phyloP scores from a whole-genome alignment of 768 basidiomycete genomes.

The Naganishia vishniacii region DNA sequence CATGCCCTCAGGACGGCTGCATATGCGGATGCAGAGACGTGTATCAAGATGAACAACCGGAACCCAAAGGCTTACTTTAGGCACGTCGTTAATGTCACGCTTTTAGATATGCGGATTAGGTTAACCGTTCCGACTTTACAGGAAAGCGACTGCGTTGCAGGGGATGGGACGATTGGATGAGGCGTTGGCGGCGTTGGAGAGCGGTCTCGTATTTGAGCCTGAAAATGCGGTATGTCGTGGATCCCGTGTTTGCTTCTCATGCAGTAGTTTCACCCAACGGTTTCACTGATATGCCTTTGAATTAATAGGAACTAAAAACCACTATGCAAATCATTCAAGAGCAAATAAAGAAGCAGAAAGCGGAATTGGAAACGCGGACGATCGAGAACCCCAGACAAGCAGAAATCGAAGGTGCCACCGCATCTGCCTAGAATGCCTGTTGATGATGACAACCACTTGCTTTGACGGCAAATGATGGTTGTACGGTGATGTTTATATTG shows the following conservation, averaged over 20 bases:
- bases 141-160: constrained; percentile 76
- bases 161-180: constrained; percentile 65
- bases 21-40: constrained; percentile 72
- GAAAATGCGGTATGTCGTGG: constrained; percentile 55
- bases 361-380: not conserved
- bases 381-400: not conserved
- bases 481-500: no score
- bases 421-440: no score
- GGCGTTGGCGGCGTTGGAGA: constrained; percentile 70
- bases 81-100: not conserved
- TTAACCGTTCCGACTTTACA: constrained; percentile 19
- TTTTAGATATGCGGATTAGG: not conserved
- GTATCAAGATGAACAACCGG: constrained; percentile 71
- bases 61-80: constrained; percentile 98
- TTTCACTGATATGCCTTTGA: not conserved
- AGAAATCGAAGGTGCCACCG: not conserved
- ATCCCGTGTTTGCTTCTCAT: not conserved
- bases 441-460: no score
- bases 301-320: constrained; percentile 15
- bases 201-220: constrained; percentile 81
- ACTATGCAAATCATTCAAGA: constrained; percentile 9
- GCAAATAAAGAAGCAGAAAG: not conserved
- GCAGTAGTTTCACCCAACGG: not conserved
- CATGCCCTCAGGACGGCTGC: constrained; percentile 43
- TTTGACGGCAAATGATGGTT: no score